These are phyloP conservation scores for Starmerella roubikii DNA, from an alignment of 805 yeast genomes.

Conservation along the genomic window DNA sequence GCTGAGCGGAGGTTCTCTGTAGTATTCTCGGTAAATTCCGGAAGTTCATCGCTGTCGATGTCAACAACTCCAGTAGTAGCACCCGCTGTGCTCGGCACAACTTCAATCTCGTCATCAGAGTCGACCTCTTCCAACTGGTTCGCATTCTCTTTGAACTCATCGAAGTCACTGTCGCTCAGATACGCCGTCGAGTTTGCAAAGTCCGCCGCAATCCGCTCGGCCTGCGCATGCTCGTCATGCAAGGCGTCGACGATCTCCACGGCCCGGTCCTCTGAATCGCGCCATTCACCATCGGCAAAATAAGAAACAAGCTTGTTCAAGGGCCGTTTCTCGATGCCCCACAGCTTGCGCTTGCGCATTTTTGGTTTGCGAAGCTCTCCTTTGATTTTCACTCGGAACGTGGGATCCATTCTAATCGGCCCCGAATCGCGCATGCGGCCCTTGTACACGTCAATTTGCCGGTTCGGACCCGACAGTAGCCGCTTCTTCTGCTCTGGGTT, in stretches of 20 bases:
- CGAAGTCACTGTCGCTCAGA: slow-evolving; percentile 22
- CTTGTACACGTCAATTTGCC: slow-evolving; percentile 29
- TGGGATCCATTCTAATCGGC: slow-evolving; percentile 37
- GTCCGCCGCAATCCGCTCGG: slow-evolving; percentile 11
- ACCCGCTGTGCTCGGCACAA: slow-evolving; percentile 21
- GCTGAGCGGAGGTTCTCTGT: slow-evolving; percentile 53
- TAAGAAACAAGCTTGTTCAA: slow-evolving; percentile 44
- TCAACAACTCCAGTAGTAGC: slow-evolving; percentile 24
- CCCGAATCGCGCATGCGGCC: slow-evolving; percentile 52
- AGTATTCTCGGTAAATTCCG: slow-evolving; percentile 5
- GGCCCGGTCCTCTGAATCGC: slow-evolving; percentile 64
- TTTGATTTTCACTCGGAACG: slow-evolving; percentile 45
- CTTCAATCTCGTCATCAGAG: slow-evolving; percentile 34
- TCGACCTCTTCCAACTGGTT: slow-evolving; percentile 22
- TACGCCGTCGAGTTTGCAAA: slow-evolving; percentile 5
- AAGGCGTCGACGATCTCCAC: slow-evolving; percentile 39
- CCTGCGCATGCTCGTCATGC: slow-evolving; percentile 23
- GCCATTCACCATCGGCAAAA: slow-evolving; percentile 60
- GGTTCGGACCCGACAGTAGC: slow-evolving; percentile 25
- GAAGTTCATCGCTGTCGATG: not conserved
- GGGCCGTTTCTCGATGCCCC: slow-evolving; percentile 67
- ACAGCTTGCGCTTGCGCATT: slow-evolving; percentile 61
- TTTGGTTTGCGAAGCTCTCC: slow-evolving; percentile 46
- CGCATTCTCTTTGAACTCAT: slow-evolving; percentile 18
- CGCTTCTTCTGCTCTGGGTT: slow-evolving; percentile 23